phyloP scores from a whole-genome alignment of 2,329 filamentous ascomycete species.

The Fusarium acutatum region DNA sequence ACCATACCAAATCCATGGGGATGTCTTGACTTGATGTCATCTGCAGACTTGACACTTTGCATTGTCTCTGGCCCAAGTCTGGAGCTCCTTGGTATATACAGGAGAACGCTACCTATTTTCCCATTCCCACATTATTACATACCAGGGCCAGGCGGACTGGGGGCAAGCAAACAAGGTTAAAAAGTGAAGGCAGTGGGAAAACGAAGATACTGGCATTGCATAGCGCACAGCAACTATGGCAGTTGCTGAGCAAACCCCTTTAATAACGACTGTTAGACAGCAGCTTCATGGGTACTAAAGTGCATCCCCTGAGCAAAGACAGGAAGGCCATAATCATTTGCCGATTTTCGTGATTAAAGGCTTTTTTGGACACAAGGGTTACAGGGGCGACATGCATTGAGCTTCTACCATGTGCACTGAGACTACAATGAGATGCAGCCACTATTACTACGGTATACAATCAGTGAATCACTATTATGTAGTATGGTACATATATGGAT shows the following conservation, averaged over 20 bases:
- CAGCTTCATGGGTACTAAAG: not conserved
- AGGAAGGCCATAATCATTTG: not conserved
- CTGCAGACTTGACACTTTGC: not conserved
- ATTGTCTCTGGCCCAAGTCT: not conserved
- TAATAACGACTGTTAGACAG: not conserved
- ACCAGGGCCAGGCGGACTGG: not conserved
- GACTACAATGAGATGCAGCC: not conserved
- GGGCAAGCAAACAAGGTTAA: not conserved
- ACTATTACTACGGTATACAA: not conserved
- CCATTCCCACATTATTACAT: not conserved
- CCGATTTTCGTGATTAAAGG: not conserved
- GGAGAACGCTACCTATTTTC: not conserved
- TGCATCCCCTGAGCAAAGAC: not conserved
- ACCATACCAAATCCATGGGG: not conserved
- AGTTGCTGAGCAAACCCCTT: not conserved
- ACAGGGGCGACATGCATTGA: not conserved
- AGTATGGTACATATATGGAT: not conserved
- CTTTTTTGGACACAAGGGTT: not conserved
- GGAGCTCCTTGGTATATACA: not conserved
- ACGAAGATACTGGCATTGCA: not conserved
- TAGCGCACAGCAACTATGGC: not conserved
- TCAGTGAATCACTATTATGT: not conserved
- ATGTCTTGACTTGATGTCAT: not conserved
- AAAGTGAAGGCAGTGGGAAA: not conserved
- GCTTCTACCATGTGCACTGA: not conserved